Evolutionary conservation across 1,284 basidiomycete genomes (phyloP), one percentile per base, ranked within the genome.

Genomic region (Melampsora abietis-canadensis): DNA sequence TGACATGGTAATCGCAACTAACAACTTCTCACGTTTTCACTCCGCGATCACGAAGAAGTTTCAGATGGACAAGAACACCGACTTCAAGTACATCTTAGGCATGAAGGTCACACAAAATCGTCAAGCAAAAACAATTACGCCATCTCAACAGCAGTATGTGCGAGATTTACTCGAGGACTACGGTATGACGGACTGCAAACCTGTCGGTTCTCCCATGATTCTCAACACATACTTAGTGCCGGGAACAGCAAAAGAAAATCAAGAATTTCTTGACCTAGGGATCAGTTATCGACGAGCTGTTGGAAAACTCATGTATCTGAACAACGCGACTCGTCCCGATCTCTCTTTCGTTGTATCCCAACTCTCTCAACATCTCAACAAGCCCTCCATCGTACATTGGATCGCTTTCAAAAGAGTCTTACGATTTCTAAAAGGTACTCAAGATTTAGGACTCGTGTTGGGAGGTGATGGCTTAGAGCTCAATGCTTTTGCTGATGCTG

Each of bases 51-150:
- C 4, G 0, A 12, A 2, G 2, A 19, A 21, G 12, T 68, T 68
- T 19, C 54, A 61, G 24, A 68, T 68, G 67, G 54, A 68, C 12
- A 51, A 68, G 6, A 34, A 60, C 24, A 40, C 54, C 0, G 54
- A 40, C 8, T 68, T 48, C 15, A 19, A 46, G 15, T 68, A 59
- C 37, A 57, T 68, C 2, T 24, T 68, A 6, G 67, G 67, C 0
- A 68, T 68, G 67, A 5, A 54, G 2, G 57, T 68, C 8, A 60
- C 34, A 5, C 12, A 30, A 17, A n/a, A 68, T 30, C 24, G 40
- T 2, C 2, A 14, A 14, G 24, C 8, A 0, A 15, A 24, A 6
- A 68, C 57, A 4, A 24, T 68, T n/a, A 21, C 57, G 1, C 67
- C 60, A 1, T 37, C 34, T 44, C 67, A 68, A 24, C 51, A 60